Conservation (phyloP, 768 basidiomycete genomes). For the Baorangia bicolor region DNA sequence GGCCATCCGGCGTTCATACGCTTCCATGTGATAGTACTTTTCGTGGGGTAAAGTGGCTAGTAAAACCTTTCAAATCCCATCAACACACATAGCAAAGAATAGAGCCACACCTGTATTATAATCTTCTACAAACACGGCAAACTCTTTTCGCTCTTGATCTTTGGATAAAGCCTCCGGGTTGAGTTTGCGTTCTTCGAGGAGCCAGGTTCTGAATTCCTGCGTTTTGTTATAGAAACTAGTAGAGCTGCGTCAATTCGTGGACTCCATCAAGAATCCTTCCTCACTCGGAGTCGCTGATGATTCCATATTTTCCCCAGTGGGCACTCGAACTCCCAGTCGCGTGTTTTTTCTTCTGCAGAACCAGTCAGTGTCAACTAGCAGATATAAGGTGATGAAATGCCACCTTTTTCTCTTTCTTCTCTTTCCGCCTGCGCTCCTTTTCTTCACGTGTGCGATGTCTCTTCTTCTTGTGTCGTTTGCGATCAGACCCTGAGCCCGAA, state of each 20-base stretch:
- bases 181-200: conserved; percentile 87
- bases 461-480: conserved; percentile 44
- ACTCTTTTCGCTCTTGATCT: conserved; percentile 84
- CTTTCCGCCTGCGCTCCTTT: conserved; percentile 55
- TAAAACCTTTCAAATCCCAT: neutral
- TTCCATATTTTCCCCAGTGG: conserved; percentile 91
- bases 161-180: conserved; percentile 89
- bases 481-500: conserved; percentile 32
- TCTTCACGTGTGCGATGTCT: conserved; percentile 45
- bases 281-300: conserved; percentile 83
- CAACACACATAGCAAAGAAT: neutral
- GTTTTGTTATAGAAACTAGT: conserved; percentile 76
- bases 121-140: conserved; percentile 78
- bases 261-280: conserved; percentile 25
- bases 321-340: conserved; percentile 43
- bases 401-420: conserved; percentile 73
- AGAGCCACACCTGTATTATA: conserved; percentile 66
- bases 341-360: conserved; percentile 56
- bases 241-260: conserved; percentile 13
- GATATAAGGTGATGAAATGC: conserved; percentile 15
- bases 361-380: neutral
- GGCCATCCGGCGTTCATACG: conserved; percentile 82
- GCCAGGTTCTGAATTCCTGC: conserved; percentile 88
- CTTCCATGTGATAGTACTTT: conserved; percentile 91
- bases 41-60: conserved; percentile 90